Conservation (phyloP, 306 rosid genomes). For the Acacia acuminata region DNA sequence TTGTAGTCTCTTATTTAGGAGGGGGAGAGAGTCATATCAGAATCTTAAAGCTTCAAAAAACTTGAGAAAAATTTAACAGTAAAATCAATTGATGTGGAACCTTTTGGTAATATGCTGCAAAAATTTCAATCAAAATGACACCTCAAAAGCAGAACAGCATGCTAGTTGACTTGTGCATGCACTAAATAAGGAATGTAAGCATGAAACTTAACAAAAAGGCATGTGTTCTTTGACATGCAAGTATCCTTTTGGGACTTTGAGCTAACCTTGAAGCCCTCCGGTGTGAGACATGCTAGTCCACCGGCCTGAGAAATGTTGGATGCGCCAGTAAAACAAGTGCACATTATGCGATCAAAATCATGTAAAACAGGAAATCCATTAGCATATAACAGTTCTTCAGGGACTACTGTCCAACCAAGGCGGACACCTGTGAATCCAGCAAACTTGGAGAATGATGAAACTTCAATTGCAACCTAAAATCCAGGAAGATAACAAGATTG, state of each 20-base stretch:
- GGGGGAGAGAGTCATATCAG: too few species aligned
- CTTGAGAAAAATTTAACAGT: background rate
- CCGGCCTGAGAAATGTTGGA: conserved; percentile 87
- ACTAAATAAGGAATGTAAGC: background rate
- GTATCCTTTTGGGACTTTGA: conserved; percentile 7
- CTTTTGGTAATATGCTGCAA: background rate
- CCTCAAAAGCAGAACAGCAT: background rate
- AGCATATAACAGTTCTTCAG: conserved; percentile 64
- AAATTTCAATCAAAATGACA: background rate
- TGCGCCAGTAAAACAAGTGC: conserved; percentile 93
- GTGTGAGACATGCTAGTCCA: conserved; percentile 83
- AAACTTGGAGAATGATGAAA: conserved; percentile 88
- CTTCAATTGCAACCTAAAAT: conserved; percentile 81
- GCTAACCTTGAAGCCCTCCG: conserved; percentile 60
- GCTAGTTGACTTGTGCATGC: background rate
- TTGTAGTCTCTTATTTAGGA: too few species aligned
- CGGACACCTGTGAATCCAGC: conserved; percentile 92
- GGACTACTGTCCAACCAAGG: conserved; percentile 92
- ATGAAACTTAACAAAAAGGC: background rate
- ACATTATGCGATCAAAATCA: conserved; percentile 75
- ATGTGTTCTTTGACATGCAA: background rate
- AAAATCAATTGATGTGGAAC: background rate
- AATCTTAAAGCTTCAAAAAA: background rate
- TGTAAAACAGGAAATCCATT: conserved; percentile 76
- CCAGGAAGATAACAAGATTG: conserved; percentile 2